These are phyloP conservation scores for Bonia amplexicaulis DNA, from an alignment of 176 grass and related monocot species.

Conservation along the genomic window DNA sequence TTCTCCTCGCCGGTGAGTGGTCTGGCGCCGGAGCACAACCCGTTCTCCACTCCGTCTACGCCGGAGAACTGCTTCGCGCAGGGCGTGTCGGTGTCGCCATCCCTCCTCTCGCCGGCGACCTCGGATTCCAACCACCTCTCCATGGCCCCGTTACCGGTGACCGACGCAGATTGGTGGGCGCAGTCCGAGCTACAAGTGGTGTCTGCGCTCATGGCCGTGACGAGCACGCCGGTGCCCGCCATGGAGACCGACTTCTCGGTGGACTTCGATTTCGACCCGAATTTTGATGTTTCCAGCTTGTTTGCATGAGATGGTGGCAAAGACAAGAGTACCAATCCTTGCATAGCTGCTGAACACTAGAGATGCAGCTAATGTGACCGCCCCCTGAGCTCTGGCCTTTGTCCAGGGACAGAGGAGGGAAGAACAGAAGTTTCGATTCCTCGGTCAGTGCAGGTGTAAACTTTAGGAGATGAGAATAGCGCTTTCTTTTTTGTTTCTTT, in stretches of 20 bases:
- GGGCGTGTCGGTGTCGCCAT: conserved; percentile 17
- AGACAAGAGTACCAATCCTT: not conserved
- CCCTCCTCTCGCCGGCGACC: conserved; percentile 46
- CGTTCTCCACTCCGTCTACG: conserved; percentile 29
- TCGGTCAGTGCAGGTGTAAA: conserved; percentile 18
- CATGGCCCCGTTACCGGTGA: not conserved
- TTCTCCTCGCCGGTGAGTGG: conserved; percentile 27
- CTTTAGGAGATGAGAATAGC: conserved; percentile 12
- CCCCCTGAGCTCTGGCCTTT: conserved; percentile 4
- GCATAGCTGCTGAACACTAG: not conserved
- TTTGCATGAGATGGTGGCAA: conserved; percentile 19
- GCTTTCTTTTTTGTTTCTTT: not conserved
- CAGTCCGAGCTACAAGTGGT: conserved; percentile 33
- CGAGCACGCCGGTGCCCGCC: conserved; percentile 8
- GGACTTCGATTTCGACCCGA: conserved; percentile 27
- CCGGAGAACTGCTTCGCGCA: conserved; percentile 9
- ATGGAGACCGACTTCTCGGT: conserved; percentile 20
- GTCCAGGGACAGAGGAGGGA: conserved; percentile 37
- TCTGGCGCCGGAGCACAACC: conserved; percentile 5
- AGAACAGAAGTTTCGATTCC: conserved; percentile 30
- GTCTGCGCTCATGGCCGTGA: conserved; percentile 25
- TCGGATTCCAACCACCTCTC: conserved; percentile 40
- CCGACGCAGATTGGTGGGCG: not conserved
- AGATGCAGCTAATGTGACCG: conserved; percentile 3
- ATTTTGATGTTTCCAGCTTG: conserved; percentile 28